These are phyloP conservation scores for Xylaria sp. DNA, from an alignment of 2,329 filamentous ascomycete genomes.

Conservation along the genomic window DNA sequence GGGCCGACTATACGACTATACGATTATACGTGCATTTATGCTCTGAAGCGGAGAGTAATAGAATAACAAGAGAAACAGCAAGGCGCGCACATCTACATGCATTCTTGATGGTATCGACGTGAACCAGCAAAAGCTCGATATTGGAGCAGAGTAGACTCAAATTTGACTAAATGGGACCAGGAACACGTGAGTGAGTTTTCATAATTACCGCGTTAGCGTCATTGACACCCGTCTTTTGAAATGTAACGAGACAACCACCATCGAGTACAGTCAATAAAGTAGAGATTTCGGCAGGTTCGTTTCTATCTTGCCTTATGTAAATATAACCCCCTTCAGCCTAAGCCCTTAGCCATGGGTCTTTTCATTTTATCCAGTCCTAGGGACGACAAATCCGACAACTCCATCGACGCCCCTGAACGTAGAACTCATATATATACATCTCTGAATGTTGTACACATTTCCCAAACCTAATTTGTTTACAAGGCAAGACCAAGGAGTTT, in stretches of 20 bases:
- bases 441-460: slow-evolving; percentile 20
- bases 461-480: slow-evolving; percentile 16
- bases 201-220: slow-evolving; percentile 2
- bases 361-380: slow-evolving; percentile 23
- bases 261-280: slow-evolving; percentile 36
- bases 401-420: slow-evolving; percentile 27
- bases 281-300: slow-evolving; percentile 33
- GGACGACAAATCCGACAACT: slow-evolving; percentile 32
- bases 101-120: no score
- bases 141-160: not conserved
- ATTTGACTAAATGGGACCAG: not conserved
- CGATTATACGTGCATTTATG: no score
- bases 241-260: not conserved
- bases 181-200: not conserved
- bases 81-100: no score
- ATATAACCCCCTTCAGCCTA: slow-evolving; percentile 17
- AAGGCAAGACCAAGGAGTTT: slow-evolving; percentile 9
- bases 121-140: no score
- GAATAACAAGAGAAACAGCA: no score
- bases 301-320: slow-evolving; percentile 14
- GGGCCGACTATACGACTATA: no score
- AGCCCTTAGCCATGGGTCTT: slow-evolving; percentile 20
- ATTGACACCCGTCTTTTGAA: not conserved
- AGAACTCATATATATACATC: slow-evolving; percentile 22
- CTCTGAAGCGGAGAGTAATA: no score